Evolutionary conservation across 2,329 filamentous ascomycete species (phyloP).

Genomic region (Sodiomyces alkalinus): DNA sequence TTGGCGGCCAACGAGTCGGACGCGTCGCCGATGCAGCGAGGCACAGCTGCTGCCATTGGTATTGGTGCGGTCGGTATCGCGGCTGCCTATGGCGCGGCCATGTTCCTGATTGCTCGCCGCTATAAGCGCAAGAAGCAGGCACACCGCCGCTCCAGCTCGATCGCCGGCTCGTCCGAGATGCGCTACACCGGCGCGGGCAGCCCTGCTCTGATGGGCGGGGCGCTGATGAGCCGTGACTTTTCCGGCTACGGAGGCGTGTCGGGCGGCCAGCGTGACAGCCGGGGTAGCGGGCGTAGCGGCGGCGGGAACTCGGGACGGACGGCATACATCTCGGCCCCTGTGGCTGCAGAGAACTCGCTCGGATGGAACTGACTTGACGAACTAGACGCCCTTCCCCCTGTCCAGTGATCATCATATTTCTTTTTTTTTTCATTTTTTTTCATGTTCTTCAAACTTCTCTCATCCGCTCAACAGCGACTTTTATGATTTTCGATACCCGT

Average conservation of each 20-base stretch:
- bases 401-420: slow-evolving; percentile 1
- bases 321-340: slow-evolving; percentile 68
- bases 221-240: slow-evolving; percentile 41
- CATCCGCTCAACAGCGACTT: slow-evolving; percentile 4
- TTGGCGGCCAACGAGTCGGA: slow-evolving; percentile 25
- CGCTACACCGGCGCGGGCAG: slow-evolving; percentile 31
- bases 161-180: slow-evolving; percentile 43
- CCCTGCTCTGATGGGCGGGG: slow-evolving; percentile 56
- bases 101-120: slow-evolving; percentile 82
- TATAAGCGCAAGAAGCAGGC: slow-evolving; percentile 76
- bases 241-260: slow-evolving; percentile 36
- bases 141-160: slow-evolving; percentile 63
- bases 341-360: slow-evolving; percentile 86
- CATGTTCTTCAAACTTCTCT: slow-evolving; percentile 1
- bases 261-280: slow-evolving; percentile 39
- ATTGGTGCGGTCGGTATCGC: slow-evolving; percentile 65
- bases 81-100: slow-evolving; percentile 79
- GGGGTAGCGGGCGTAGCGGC: slow-evolving; percentile 48
- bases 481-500: slow-evolving; percentile 9
- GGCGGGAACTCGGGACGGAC: slow-evolving; percentile 39
- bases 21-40: slow-evolving; percentile 42
- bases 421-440: slow-evolving; percentile 1
- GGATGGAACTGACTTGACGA: slow-evolving; percentile 70
- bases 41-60: slow-evolving; percentile 54
- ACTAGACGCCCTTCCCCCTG: slow-evolving; percentile 11